These are phyloP conservation scores for Fusarium sp. DNA, from an alignment of 2,329 filamentous ascomycete species.

Conservation along the genomic window DNA sequence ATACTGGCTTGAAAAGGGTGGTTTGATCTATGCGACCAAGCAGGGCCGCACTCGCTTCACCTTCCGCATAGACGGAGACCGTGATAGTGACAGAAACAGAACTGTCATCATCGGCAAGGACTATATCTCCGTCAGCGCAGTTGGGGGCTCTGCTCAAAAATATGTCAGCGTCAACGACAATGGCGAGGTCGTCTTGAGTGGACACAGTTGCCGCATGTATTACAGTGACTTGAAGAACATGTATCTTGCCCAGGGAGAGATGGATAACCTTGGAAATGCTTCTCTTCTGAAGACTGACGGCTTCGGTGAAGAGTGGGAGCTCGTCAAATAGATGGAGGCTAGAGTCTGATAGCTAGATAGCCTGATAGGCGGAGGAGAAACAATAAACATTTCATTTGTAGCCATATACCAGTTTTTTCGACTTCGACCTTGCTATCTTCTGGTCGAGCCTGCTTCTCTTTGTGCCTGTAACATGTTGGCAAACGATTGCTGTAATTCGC, in stretches of 20 bases:
- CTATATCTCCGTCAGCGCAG: not conserved
- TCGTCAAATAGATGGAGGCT: not conserved
- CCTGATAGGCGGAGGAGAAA: not conserved
- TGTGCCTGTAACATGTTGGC: not conserved
- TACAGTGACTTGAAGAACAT: not conserved
- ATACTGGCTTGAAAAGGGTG: not conserved
- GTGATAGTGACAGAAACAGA: not conserved
- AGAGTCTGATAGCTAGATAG: not conserved
- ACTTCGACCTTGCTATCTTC: fast-evolving
- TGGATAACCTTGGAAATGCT: not conserved
- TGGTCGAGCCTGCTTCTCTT: not conserved
- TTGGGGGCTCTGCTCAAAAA: not conserved
- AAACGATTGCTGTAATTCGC: not conserved
- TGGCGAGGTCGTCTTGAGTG: not conserved
- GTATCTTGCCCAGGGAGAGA: not conserved
- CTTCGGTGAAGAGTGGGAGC: constrained; percentile 28
- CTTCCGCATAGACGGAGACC: not conserved
- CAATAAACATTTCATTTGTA: not conserved
- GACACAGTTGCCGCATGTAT: not conserved
- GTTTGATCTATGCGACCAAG: not conserved
- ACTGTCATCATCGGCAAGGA: not conserved
- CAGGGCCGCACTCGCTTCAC: not conserved
- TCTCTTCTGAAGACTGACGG: not conserved
- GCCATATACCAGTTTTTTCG: not conserved
- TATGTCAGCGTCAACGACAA: not conserved